These are phyloP conservation scores for Hanseniaspora guilliermondii DNA, from an alignment of 805 yeast genomes.

Conservation along the genomic window DNA sequence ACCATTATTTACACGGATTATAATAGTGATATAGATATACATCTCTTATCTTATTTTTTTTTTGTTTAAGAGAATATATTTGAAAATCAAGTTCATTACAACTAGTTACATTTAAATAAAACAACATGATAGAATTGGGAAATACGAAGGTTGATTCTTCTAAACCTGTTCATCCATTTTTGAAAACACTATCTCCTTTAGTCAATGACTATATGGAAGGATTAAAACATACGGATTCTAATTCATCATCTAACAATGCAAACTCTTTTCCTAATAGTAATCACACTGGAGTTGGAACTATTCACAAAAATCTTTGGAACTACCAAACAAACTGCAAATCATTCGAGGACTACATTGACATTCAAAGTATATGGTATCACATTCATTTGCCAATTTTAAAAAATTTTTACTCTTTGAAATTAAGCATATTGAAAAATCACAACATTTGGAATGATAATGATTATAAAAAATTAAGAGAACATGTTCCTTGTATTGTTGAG, in stretches of 20 bases:
- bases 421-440: conserved; percentile 21
- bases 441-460: conserved; percentile 16
- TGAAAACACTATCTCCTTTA: conserved; percentile 13
- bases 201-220: conserved; percentile 8
- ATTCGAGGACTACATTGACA: conserved; percentile 33
- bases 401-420: conserved; percentile 17
- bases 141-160: conserved; percentile 23
- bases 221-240: not conserved
- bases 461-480: conserved; percentile 22
- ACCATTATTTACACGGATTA: not conserved
- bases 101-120: no score
- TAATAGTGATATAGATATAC: conserved; percentile 11
- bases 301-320: conserved; percentile 9
- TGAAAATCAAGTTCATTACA: no score
- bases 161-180: conserved; percentile 23
- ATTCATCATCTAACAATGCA: not conserved
- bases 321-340: conserved; percentile 7
- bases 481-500: conserved; percentile 32
- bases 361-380: conserved; percentile 39
- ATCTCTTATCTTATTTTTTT: not conserved
- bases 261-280: not conserved
- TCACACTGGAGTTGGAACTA: conserved; percentile 7
- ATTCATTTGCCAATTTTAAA: conserved; percentile 53
- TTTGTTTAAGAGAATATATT: no score
- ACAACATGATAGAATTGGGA: conserved; percentile 22